Base-by-base conservation (phyloP, 192 early-diverging fungal genomes). In the Phlyctochytrium arcticum region DNA sequence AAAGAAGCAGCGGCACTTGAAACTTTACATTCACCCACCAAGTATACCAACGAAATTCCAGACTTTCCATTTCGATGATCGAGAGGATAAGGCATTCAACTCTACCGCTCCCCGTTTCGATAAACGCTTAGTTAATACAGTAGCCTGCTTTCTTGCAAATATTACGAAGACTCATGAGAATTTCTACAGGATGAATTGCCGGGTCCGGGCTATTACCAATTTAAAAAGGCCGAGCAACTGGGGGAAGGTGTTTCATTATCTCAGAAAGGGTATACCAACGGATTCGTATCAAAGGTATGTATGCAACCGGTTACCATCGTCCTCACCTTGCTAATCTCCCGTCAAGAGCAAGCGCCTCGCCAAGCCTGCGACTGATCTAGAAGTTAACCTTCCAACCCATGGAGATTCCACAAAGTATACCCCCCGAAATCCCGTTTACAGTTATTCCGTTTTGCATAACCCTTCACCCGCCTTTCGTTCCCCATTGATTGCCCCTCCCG, bases 21-120 rank as follows among this genome's bases (percentile, higher is more conserved):
- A 74, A 48, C 70, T 75, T 24, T 75, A 65, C 58, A 73, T 80
- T 49, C 78, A 83, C 50, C 81, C 81, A 3, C 81, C 81, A 0
- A 65, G 59, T 48, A 83, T 83, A 19, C 81, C 81, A 15, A 80
- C 76, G 12, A 56, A 69, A 26, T 83, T 76, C 60, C 81, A 83
- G 49, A 80, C 81, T 0, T 77, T 83, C 48, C 66, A 73, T 44
- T 83, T 73, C 46, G 78, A 83, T 34, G 77, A 77, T 36, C 50
- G 68, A n/a, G 81, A 83, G 55, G 54, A 50, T 9, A 77, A 78
- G 32, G 81, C 62, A 0, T 83, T 83, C 51, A 62, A 68, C 23
- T 78, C 75, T 4, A 80, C 81, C 6, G 57, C 77, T 12, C 39
- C 69, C 15, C 37, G 81, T 33, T 83, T 82, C 57, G 54, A 69